Evolutionary conservation across 805 yeast genomes (phyloP), one percentile per base, ranked within the genome.

Genomic region (Saccharomycopsis synnaedendra): DNA sequence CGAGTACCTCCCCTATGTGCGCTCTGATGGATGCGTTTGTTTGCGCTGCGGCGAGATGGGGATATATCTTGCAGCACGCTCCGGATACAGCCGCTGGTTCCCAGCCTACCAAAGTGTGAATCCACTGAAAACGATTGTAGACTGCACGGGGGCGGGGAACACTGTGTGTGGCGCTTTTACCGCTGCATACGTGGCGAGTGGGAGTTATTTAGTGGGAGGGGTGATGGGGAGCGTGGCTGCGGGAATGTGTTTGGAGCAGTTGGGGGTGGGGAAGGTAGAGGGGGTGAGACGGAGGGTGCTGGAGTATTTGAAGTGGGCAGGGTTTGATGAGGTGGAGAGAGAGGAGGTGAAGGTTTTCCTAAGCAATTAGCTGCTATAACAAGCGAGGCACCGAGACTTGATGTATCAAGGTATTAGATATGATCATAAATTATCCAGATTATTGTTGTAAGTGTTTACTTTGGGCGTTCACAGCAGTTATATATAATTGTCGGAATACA

Each of bases 121-220:
- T 27, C 50, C 50, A 19, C 56, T 58, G 3, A 67, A 58, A 57
- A 60, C 62, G 43, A 88, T 88, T 0, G 68, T 84, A 1, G 97
- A 89, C 61, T 94, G 96, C 3, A 89, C 97, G 0, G 97, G 97
- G 0, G 96, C 95, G 11, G 97, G 97, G 0, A 94, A 89, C 58
- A 73, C 95, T 0, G 88, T 83, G 59, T 75, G 86, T 45, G 97
- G 96, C 1, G 95, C 85, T 0, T 74, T 87, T 47, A 74, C 81
- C 6, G 65, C 81, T 1, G 93, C 80, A 0, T 76, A 73, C 54
- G 65, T 74, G 1, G 59, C 79, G 44, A 64, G 76, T 53, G 39
- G 63, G 32, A 67, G 75, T 60, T 69, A 80, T 69, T 58, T 62
- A 1, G 62, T 72, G 6, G 84, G 82, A 0, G 77, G 80, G 4